phyloP scores from a whole-genome alignment of 2,329 filamentous ascomycete species.

The Ilyonectria robusta region DNA sequence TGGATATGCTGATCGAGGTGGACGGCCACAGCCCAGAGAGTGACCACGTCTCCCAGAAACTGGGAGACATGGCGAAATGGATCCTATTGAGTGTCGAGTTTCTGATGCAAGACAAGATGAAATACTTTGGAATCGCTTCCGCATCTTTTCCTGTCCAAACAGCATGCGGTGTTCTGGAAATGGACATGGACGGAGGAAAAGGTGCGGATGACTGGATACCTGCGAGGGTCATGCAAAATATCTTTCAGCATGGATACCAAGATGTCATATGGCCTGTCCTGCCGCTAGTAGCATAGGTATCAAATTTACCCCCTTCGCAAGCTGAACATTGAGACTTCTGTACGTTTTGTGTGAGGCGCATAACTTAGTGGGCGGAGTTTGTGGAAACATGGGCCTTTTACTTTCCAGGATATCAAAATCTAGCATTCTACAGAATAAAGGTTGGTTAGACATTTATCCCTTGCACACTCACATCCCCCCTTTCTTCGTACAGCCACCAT shows the following conservation, averaged over 20 bases:
- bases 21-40: not conserved
- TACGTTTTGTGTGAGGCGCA: no score
- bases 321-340: no score
- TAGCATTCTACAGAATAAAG: no score
- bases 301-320: not conserved
- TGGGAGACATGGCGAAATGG: conserved; percentile 40
- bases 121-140: conserved; percentile 56
- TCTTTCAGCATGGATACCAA: not conserved
- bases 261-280: not conserved
- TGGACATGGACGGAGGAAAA: not conserved
- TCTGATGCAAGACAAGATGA: conserved; percentile 56
- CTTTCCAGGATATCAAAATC: no score
- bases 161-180: conserved; percentile 21
- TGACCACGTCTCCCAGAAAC: not conserved
- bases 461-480: no score
- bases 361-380: no score
- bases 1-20: not conserved
- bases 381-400: no score
- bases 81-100: conserved; percentile 55
- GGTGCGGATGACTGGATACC: not conserved
- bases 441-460: no score
- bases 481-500: no score
- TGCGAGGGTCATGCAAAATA: not conserved
- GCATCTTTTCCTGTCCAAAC: conserved; percentile 49
- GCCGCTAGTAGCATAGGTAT: not conserved